Evolutionary conservation across 1,284 basidiomycete genomes (phyloP).

Genomic region (Wolfiporia cocos): DNA sequence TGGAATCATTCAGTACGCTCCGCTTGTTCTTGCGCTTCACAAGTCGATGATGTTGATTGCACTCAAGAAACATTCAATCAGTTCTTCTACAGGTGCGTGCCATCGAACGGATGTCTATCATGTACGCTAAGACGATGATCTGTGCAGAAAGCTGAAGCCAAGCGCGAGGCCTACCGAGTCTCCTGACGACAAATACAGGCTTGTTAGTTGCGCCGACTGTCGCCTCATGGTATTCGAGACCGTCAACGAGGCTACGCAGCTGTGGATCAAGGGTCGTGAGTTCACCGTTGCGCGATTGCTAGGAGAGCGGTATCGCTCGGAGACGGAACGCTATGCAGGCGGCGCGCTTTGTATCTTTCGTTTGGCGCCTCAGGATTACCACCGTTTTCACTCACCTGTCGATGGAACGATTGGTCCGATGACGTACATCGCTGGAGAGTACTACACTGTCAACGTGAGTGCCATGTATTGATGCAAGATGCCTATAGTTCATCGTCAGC

Average conservation of each 20-base stretch:
- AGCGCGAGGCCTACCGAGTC: constrained; percentile 74
- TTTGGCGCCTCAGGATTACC: constrained; percentile 95
- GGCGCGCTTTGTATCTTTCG: constrained; percentile 85
- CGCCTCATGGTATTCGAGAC: constrained; percentile 91
- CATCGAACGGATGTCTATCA: too few species aligned
- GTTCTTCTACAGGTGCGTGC: constrained; percentile 69
- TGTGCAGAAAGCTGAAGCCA: constrained; percentile 76
- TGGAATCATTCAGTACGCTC: constrained; percentile 75
- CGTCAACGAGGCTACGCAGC: constrained; percentile 75
- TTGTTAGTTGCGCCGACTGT: constrained; percentile 91
- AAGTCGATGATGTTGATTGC: not conserved
- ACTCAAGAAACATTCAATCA: constrained; percentile 80
- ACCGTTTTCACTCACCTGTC: constrained; percentile 93
- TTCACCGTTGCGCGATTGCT: constrained; percentile 80
- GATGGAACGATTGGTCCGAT: constrained; percentile 80
- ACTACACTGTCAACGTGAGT: constrained; percentile 87
- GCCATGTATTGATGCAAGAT: too few species aligned
- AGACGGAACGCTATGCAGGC: constrained; percentile 65
- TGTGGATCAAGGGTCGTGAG: constrained; percentile 98
- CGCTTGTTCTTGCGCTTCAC: not conserved
- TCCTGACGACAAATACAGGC: constrained; percentile 66
- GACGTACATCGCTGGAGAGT: constrained; percentile 79
- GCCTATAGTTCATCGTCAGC: too few species aligned
- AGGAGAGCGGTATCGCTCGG: constrained; percentile 69
- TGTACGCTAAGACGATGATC: too few species aligned